Percentiles rank a stretch among this genome's conserved stretches.
These are phyloP conservation scores for Bondarzewia mesenterica DNA, from an alignment of 1,284 basidiomycete species.

Conservation along the genomic window DNA sequence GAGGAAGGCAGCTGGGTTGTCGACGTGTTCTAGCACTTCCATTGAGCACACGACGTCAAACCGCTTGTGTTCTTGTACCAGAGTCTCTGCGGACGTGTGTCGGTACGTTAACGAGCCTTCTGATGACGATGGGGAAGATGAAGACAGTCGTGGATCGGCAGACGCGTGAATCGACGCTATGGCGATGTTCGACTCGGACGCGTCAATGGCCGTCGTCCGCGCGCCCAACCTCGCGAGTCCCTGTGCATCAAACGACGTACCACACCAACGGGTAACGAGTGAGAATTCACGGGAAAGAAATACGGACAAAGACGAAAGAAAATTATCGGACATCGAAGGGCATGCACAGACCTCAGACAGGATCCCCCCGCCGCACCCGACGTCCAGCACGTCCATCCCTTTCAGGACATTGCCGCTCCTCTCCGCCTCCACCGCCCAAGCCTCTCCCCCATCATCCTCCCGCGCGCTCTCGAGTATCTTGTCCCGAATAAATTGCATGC, in stretches of 20 bases:
- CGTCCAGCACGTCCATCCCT: conserved; percentile 70
- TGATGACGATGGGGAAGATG: conserved; percentile 12
- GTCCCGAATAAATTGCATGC: conserved; percentile 80
- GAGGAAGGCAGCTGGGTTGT: conserved; percentile 83
- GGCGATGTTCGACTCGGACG: conserved; percentile 79
- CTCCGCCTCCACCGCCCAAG: conserved; percentile 16
- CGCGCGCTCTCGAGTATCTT: conserved; percentile 59
- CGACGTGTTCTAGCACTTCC: conserved; percentile 98
- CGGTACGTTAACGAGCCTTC: conserved; percentile 49
- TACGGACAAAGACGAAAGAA: not conserved
- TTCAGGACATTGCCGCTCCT: conserved; percentile 30
- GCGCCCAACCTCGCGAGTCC: conserved; percentile 86
- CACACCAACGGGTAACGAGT: too few relatives aligned
- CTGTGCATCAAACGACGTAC: conserved; percentile 43
- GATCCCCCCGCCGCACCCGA: conserved; percentile 95
- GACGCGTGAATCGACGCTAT: conserved; percentile 83
- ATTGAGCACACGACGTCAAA: conserved; percentile 96
- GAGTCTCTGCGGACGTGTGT: conserved; percentile 75
- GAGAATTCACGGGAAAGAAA: too few relatives aligned
- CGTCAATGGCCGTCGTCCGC: conserved; percentile 83
- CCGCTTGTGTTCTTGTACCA: conserved; percentile 49
- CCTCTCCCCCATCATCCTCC: conserved; percentile 33
- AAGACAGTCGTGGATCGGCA: conserved; percentile 55
- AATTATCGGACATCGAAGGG: not conserved
- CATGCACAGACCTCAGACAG: conserved; percentile 71